phyloP scores from a whole-genome alignment of 2,329 filamentous ascomycete species.

The Fusarium napiforme region DNA sequence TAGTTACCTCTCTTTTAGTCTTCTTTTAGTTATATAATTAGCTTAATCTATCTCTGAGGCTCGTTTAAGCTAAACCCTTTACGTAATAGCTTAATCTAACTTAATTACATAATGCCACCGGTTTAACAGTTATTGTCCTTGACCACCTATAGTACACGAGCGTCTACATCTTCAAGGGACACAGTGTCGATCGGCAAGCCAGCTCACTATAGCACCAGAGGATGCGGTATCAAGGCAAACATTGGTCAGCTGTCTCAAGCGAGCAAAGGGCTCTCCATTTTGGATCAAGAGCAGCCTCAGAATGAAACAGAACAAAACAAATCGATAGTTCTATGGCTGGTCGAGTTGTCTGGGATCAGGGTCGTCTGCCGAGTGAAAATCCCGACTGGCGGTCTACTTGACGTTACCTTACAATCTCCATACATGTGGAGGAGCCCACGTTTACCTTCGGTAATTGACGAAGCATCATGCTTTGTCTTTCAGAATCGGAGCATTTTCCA shows the following conservation, averaged over 20 bases:
- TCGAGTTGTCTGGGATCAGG: conserved; percentile 24
- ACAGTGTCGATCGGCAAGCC: conserved; percentile 23
- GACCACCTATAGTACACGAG: not conserved
- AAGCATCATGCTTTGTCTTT: conserved; percentile 10
- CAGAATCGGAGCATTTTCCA: conserved; percentile 25
- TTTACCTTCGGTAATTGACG: conserved; percentile 26
- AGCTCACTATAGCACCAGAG: conserved; percentile 7
- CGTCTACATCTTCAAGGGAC: conserved; percentile 23
- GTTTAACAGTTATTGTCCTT: not conserved
- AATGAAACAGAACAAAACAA: conserved; percentile 12
- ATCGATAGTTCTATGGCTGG: not conserved
- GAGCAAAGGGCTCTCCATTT: conserved; percentile 2
- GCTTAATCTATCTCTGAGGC: no score
- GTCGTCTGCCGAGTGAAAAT: conserved; percentile 33
- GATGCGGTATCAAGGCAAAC: conserved; percentile 25
- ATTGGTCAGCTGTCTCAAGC: conserved; percentile 25
- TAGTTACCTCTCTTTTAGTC: no score
- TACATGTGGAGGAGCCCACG: conserved; percentile 18
- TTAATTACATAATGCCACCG: no score
- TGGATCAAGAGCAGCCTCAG: conserved; percentile 16
- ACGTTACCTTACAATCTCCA: conserved; percentile 23
- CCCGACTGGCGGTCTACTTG: conserved; percentile 38
- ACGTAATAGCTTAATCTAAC: no score
- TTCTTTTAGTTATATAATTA: no score
- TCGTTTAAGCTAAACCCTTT: no score